Percentiles rank a stretch among this genome's conserved stretches.
phyloP scores from a whole-genome alignment of 2,329 filamentous ascomycete genomes.

The Penicillium frequentans region DNA sequence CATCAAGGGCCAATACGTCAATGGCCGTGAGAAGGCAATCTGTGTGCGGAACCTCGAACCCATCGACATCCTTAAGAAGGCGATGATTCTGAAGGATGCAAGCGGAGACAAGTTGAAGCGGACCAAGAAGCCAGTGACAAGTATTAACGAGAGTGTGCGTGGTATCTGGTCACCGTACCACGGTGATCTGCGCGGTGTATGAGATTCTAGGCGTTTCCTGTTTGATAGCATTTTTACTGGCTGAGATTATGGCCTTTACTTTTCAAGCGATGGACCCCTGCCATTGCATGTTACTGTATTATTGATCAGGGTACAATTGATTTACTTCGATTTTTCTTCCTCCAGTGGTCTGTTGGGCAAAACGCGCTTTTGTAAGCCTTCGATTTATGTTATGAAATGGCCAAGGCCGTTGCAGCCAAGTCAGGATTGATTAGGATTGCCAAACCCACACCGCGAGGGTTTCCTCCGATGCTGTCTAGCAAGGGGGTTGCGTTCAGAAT shows the following conservation, averaged over 20 bases:
- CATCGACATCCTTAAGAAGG: conserved; percentile 79
- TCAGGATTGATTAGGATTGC: neutral
- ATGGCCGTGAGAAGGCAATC: conserved; percentile 79
- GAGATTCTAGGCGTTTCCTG: conserved; percentile 22
- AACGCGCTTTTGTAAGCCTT: neutral
- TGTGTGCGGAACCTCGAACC: conserved; percentile 85
- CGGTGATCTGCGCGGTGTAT: conserved; percentile 54
- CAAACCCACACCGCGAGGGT: neutral
- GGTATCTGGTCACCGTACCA: conserved; percentile 67
- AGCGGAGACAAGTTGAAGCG: conserved; percentile 52
- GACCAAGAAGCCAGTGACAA: conserved; percentile 59
- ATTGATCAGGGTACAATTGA: conserved; percentile 17
- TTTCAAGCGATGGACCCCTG: conserved; percentile 7
- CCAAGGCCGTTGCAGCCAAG: neutral
- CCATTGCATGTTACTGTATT: conserved; percentile 29
- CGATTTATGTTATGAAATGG: neutral
- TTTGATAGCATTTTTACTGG: conserved; percentile 9
- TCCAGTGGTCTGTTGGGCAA: neutral
- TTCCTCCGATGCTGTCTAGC: too few relatives aligned
- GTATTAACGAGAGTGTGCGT: conserved; percentile 64
- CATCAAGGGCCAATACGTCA: conserved; percentile 88
- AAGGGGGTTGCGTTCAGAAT: too few relatives aligned
- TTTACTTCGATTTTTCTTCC: neutral
- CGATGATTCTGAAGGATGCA: conserved; percentile 47
- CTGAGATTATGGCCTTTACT: conserved; percentile 6